Conservation (phyloP, 2,329 filamentous ascomycete genomes). For the Sclerotinia glacialis region DNA sequence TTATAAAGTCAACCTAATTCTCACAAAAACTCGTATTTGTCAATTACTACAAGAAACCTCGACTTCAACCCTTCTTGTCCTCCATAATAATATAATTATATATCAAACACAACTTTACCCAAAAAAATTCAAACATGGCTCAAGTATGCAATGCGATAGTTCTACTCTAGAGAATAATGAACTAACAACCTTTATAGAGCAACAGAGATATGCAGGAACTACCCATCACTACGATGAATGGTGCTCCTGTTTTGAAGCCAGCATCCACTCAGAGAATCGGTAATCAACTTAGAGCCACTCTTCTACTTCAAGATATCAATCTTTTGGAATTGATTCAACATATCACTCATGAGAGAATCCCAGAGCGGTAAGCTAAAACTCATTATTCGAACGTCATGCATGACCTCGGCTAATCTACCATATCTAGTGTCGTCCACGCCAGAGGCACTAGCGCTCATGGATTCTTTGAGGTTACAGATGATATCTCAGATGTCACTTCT, state of each 20-base stretch:
- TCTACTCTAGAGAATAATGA: too few species aligned
- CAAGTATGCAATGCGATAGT: background rate
- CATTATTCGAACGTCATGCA: background rate
- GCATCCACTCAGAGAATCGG: conserved; percentile 16
- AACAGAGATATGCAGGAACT: background rate
- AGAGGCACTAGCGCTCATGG: background rate
- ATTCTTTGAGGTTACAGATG: conserved; percentile 4
- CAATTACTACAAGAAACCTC: background rate
- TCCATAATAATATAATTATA: background rate
- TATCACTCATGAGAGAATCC: conserved; percentile 5
- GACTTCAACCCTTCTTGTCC: rapidly evolving
- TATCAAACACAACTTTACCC: background rate
- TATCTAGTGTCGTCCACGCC: background rate
- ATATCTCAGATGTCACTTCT: background rate
- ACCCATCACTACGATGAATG: conserved; percentile 7
- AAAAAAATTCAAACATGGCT: background rate
- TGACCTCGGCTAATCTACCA: background rate
- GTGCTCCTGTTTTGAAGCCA: conserved; percentile 5
- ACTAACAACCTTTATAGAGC: background rate
- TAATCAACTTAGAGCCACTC: background rate
- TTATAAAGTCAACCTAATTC: background rate
- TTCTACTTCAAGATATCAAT: conserved; percentile 20
- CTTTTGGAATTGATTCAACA: conserved; percentile 9
- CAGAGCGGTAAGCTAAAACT: background rate
- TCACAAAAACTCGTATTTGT: background rate